These are phyloP conservation scores for Ambrosiella xylebori DNA, from an alignment of 2,329 filamentous ascomycete genomes.

Conservation along the genomic window DNA sequence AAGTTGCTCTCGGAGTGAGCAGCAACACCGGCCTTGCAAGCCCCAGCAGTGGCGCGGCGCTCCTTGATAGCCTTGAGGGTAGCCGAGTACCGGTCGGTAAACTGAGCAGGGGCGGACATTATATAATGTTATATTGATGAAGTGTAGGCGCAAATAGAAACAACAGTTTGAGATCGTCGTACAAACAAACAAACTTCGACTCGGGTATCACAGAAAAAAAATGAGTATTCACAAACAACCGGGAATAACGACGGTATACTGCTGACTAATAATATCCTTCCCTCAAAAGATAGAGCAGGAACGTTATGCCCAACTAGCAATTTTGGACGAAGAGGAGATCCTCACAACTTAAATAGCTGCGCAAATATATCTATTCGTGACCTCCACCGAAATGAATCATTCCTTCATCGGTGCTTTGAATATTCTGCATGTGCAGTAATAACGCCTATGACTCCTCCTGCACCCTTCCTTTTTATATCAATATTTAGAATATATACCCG, in stretches of 20 bases:
- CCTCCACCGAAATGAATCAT: not conserved
- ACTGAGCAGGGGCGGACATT: conserved; percentile 8
- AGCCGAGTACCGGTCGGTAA: conserved; percentile 9
- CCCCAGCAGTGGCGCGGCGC: conserved; percentile 53
- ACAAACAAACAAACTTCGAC: too few species aligned
- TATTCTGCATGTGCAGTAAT: not conserved
- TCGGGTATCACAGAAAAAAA: too few species aligned
- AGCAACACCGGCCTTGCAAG: conserved; percentile 57
- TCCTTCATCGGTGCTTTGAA: not conserved
- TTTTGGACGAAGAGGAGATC: not conserved
- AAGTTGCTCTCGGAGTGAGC: conserved; percentile 62
- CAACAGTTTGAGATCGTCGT: not conserved
- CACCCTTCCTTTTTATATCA: too few species aligned
- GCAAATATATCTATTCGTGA: not conserved
- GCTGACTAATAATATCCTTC: not conserved
- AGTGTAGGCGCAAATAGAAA: not conserved
- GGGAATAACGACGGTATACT: not conserved
- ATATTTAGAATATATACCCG: too few species aligned
- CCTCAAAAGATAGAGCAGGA: not conserved
- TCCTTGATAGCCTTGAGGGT: conserved; percentile 44
- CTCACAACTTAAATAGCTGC: not conserved
- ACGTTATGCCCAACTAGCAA: not conserved
- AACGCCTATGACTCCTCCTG: too few species aligned
- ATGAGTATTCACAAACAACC: too few species aligned
- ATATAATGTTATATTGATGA: not conserved